A percentile compares a stretch with the other conserved stretches of the same genome.
These are phyloP conservation scores for Cyberlindnera mississippiensis DNA, from an alignment of 805 yeast species.

Conservation along the genomic window DNA sequence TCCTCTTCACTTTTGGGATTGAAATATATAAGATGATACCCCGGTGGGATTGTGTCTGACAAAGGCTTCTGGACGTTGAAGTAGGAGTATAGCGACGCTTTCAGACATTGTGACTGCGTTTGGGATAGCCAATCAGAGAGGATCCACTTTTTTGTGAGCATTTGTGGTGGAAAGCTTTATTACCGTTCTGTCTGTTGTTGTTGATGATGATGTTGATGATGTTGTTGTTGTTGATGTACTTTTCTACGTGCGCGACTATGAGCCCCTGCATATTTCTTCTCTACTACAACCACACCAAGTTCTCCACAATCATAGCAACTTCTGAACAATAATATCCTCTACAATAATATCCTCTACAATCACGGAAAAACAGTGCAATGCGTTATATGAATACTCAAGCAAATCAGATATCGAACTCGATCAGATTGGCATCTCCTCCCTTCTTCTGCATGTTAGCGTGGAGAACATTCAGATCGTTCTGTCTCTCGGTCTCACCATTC, in stretches of 20 bases:
- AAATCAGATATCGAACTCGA: constrained; percentile 34
- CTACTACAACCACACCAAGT: too few relatives aligned
- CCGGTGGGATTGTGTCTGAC: constrained; percentile 34
- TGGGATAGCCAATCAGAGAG: constrained; percentile 18
- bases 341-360: too few relatives aligned
- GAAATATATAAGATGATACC: constrained; percentile 65
- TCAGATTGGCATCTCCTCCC: constrained; percentile 29
- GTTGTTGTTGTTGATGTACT: too few relatives aligned
- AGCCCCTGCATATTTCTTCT: too few relatives aligned
- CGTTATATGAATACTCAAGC: too few relatives aligned
- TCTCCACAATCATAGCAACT: too few relatives aligned
- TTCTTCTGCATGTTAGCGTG: constrained; percentile 25
- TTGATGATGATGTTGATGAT: too few relatives aligned
- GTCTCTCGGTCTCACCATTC: constrained; percentile 12
- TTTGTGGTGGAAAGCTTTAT: too few relatives aligned
- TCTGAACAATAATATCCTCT: too few relatives aligned
- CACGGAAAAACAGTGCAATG: too few relatives aligned
- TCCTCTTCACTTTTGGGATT: constrained; percentile 51
- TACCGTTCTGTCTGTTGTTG: too few relatives aligned
- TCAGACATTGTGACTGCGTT: constrained; percentile 22
- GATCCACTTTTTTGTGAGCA: constrained; percentile 19
- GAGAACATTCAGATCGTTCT: constrained; percentile 28
- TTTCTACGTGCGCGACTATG: too few relatives aligned
- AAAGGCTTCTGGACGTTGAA: constrained; percentile 24
- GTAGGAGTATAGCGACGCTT: constrained; percentile 23